phyloP scores from a whole-genome alignment of 176 grass and related monocot species.

The Ensete glaucum region DNA sequence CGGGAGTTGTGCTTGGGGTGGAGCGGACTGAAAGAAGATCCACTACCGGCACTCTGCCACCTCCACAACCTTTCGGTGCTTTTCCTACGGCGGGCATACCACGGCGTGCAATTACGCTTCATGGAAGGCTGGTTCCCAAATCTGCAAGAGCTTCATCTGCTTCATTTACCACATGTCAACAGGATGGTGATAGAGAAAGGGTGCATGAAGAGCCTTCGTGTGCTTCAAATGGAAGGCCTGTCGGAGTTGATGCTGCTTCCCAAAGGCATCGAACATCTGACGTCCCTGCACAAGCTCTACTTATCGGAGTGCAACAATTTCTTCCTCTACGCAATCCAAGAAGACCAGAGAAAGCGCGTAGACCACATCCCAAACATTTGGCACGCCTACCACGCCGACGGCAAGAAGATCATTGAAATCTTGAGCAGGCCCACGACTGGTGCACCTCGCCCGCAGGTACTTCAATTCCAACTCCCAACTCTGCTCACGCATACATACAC shows the following conservation, averaged over 20 bases:
- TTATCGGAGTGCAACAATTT: background rate
- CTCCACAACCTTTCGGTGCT: constrained; percentile 29
- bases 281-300: background rate
- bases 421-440: too few relatives aligned
- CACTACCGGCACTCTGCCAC: constrained; percentile 15
- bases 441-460: too few relatives aligned
- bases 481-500: too few relatives aligned
- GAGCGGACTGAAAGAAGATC: constrained; percentile 27
- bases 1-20: constrained; percentile 22
- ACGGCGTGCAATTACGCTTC: constrained; percentile 14
- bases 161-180: background rate
- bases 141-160: constrained; percentile 6
- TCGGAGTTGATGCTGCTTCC: background rate
- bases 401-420: too few relatives aligned
- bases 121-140: constrained; percentile 28
- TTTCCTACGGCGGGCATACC: constrained; percentile 3
- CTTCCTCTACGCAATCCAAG: background rate
- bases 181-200: background rate
- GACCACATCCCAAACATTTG: background rate
- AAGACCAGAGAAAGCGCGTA: background rate
- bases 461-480: too few relatives aligned
- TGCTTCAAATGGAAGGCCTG: background rate
- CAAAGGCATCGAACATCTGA: background rate
- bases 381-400: background rate
- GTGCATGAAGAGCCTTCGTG: background rate